These are phyloP conservation scores for Solanum tacnaense DNA, from an alignment of 257 asterid species.

Conservation along the genomic window DNA sequence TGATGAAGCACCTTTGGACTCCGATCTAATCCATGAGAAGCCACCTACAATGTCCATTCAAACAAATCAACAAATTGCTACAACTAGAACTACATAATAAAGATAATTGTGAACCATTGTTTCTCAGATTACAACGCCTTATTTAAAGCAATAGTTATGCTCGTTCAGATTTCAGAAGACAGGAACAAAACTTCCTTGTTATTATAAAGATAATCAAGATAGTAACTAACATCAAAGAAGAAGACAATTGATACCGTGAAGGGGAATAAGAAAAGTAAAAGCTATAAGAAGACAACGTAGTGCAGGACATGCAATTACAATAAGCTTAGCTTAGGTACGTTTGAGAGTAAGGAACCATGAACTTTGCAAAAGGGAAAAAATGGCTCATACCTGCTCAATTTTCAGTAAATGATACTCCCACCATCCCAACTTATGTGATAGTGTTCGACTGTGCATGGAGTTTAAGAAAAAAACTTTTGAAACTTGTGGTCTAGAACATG, in stretches of 20 bases:
- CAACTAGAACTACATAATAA: background rate
- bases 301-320: background rate
- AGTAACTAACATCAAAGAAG: background rate
- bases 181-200: background rate
- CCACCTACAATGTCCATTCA: conserved; percentile 41
- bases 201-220: background rate
- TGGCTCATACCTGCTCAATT: background rate
- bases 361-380: background rate
- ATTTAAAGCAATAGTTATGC: background rate
- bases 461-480: background rate
- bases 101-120: background rate
- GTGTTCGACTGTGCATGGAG: background rate
- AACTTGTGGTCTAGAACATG: background rate
- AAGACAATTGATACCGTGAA: background rate
- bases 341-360: background rate
- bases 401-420: background rate
- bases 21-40: conserved; percentile 95
- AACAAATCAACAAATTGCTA: background rate
- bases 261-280: background rate
- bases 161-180: background rate
- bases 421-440: background rate
- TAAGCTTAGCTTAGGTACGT: background rate
- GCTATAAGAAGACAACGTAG: background rate
- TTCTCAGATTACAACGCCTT: background rate
- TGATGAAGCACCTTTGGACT: conserved; percentile 86